Conservation (phyloP, 306 rosid genomes). For the Spatholobus suberectus region DNA sequence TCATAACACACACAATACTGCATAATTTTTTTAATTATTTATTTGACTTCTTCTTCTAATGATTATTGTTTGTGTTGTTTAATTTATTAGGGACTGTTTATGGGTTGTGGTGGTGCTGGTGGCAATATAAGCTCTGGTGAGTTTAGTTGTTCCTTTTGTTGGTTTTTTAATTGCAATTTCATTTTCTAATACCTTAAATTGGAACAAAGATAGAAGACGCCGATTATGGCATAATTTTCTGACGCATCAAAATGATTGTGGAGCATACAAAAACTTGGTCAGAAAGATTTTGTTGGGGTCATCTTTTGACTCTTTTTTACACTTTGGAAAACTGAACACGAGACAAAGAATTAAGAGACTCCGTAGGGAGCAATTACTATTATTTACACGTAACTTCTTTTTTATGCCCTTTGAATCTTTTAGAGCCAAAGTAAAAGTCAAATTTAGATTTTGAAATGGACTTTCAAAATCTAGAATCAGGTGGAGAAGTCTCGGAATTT, state of each 20-base stretch:
- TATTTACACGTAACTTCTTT: slow-evolving; percentile 25
- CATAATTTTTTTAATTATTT: background rate
- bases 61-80: slow-evolving; percentile 19
- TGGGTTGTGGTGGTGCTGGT: slow-evolving; percentile 70
- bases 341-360: slow-evolving; percentile 7
- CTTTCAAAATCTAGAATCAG: slow-evolving; percentile 4
- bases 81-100: slow-evolving; percentile 64
- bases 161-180: slow-evolving; percentile 5
- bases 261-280: background rate
- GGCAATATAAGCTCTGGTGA: slow-evolving; percentile 82
- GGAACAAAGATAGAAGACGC: background rate
- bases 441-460: slow-evolving; percentile 34
- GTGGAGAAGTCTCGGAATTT: slow-evolving; percentile 29
- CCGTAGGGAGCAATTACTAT: background rate
- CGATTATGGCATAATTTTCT: background rate
- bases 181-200: background rate
- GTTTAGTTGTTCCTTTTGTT: slow-evolving; percentile 20
- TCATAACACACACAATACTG: background rate
- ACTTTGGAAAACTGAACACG: slow-evolving; percentile 25
- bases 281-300: slow-evolving; percentile 2
- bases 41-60: background rate
- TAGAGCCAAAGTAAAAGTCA: slow-evolving; percentile 39
- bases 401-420: background rate
- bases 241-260: background rate
- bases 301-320: background rate